These are phyloP conservation scores for Naegleria gruberi DNA, from an alignment of 208 protist species.

Conservation along the genomic window DNA sequence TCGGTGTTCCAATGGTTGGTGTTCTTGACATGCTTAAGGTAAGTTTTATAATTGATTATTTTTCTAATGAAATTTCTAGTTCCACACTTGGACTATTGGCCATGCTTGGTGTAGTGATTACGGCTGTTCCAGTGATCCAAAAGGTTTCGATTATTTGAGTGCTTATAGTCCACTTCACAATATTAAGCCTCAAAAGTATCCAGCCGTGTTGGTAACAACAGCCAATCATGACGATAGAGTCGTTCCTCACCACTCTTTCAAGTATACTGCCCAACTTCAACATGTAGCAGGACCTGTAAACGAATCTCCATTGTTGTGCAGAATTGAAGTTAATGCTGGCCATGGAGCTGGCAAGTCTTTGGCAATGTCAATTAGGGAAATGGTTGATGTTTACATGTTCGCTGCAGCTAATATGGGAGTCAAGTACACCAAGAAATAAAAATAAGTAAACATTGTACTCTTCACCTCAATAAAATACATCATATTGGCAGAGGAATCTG, in stretches of 20 bases:
- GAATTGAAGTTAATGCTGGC: slow-evolving; percentile 67
- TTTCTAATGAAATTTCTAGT: slow-evolving; percentile 40
- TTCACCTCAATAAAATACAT: too few relatives aligned
- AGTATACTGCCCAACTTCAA: slow-evolving; percentile 82
- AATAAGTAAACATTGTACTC: too few relatives aligned
- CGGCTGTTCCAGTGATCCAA: slow-evolving; percentile 54
- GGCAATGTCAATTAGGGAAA: slow-evolving; percentile 70
- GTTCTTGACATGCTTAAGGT: slow-evolving; percentile 86
- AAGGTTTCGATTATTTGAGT: slow-evolving; percentile 78
- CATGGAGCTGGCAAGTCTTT: slow-evolving; percentile 82
- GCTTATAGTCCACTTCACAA: slow-evolving; percentile 89
- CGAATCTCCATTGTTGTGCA: slow-evolving; percentile 61
- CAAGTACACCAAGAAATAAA: background rate
- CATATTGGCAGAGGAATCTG: too few relatives aligned
- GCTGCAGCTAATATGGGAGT: slow-evolving; percentile 44
- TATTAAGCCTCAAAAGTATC: slow-evolving; percentile 65
- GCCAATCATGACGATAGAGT: slow-evolving; percentile 90
- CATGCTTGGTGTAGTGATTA: slow-evolving; percentile 42
- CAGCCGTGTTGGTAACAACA: slow-evolving; percentile 74
- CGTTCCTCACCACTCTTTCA: slow-evolving; percentile 86
- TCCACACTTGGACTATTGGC: background rate
- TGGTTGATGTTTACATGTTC: slow-evolving; percentile 77
- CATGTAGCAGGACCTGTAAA: slow-evolving; percentile 55
- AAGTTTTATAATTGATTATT: slow-evolving; percentile 83
- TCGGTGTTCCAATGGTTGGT: slow-evolving; percentile 71